Percentiles rank a stretch among this genome's conserved stretches.
Conservation (phyloP, 2,329 filamentous ascomycete species). For the Microsporum ferrugineum region DNA sequence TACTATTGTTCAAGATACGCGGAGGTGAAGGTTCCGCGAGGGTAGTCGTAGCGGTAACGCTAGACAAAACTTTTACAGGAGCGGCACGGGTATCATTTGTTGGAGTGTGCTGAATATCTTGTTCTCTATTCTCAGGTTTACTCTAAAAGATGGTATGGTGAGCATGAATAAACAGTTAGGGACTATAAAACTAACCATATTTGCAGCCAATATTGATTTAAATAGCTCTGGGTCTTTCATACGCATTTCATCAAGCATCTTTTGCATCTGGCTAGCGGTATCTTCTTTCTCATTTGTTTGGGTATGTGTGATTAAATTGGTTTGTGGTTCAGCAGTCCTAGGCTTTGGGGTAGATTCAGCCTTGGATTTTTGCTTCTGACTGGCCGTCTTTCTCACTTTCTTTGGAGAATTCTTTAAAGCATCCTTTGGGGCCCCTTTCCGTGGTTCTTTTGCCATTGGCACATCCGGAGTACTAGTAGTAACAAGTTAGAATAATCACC, state of each 20-base stretch:
- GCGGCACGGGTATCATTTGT: neutral
- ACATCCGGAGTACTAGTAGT: neutral
- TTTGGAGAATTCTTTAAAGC: neutral
- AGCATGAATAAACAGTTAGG: neutral
- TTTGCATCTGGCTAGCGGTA: conserved; percentile 42
- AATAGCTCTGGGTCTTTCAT: conserved; percentile 46
- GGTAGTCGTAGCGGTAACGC: neutral
- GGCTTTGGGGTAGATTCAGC: neutral
- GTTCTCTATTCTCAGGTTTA: neutral
- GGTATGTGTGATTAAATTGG: neutral
- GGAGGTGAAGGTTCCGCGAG: neutral
- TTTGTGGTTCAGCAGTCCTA: neutral
- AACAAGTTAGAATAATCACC: neutral
- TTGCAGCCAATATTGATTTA: conserved; percentile 44
- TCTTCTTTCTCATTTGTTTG: conserved; percentile 18
- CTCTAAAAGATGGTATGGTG: neutral
- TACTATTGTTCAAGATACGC: neutral
- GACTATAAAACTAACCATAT: conserved; percentile 18
- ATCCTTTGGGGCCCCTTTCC: neutral
- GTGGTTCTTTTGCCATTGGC: neutral
- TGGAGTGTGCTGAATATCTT: neutral
- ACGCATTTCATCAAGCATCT: conserved; percentile 48
- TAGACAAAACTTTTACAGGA: neutral
- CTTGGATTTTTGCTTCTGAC: neutral
- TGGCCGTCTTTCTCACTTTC: neutral